Percentiles rank a stretch among this genome's conserved stretches.
These are phyloP conservation scores for Xylaria grammica DNA, from an alignment of 495 filamentous ascomycete genomes.

Conservation along the genomic window DNA sequence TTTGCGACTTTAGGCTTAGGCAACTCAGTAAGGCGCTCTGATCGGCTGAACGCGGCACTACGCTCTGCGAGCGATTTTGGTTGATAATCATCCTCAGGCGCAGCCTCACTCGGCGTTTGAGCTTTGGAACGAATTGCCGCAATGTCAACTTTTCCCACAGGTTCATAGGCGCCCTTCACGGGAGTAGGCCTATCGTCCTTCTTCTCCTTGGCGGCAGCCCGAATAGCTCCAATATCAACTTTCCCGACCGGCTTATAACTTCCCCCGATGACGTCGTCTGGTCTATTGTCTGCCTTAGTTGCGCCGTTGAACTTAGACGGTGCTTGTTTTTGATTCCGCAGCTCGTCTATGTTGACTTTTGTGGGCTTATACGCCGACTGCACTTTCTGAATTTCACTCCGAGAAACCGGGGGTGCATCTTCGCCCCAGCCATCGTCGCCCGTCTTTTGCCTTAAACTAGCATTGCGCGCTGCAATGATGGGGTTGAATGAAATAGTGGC, in stretches of 20 bases:
- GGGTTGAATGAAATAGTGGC: constrained; percentile 70
- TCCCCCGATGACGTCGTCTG: constrained; percentile 75
- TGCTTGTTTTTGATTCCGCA: constrained; percentile 70
- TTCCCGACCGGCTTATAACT: constrained; percentile 97
- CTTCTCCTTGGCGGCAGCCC: constrained; percentile 73
- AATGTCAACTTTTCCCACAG: constrained; percentile 93
- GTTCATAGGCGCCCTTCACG: constrained; percentile 92
- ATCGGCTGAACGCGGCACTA: constrained; percentile 66
- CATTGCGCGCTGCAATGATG: constrained; percentile 57
- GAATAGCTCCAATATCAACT: constrained; percentile 90
- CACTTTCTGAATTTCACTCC: constrained; percentile 91
- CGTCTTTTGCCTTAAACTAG: constrained; percentile 43
- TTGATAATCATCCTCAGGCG: constrained; percentile 48
- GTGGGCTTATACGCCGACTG: constrained; percentile 90
- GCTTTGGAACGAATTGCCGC: constrained; percentile 85
- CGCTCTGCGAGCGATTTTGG: constrained; percentile 69
- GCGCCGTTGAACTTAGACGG: constrained; percentile 58
- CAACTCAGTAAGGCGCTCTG: constrained; percentile 82
- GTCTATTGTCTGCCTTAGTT: constrained; percentile 42
- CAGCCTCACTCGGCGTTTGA: constrained; percentile 61
- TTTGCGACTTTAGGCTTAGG: constrained; percentile 95
- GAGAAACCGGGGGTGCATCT: constrained; percentile 89
- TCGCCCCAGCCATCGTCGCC: constrained; percentile 88
- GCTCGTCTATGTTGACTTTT: constrained; percentile 83
- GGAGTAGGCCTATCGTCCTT: constrained; percentile 77